Percentiles rank a stretch among this genome's conserved stretches.
Conservation (phyloP, 345 rosid species). For the Pseudoturritis turrita region DNA sequence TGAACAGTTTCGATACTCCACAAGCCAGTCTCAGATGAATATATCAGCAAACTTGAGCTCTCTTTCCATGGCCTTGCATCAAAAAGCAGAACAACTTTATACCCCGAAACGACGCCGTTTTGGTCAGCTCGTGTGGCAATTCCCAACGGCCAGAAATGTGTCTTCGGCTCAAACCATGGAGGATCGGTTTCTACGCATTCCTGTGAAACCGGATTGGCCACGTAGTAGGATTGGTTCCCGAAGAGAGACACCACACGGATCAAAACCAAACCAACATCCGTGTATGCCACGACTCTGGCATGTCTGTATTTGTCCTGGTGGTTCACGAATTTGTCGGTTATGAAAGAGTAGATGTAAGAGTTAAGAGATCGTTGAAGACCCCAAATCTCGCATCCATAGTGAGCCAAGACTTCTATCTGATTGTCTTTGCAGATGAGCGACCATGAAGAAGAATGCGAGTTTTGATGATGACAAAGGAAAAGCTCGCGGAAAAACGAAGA, state of each 20-base stretch:
- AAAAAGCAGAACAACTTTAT: not conserved
- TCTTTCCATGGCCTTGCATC: too few relatives aligned
- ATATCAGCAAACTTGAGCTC: not conserved
- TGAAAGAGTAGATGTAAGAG: not conserved
- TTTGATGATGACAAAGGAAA: not conserved
- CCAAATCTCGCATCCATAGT: not conserved
- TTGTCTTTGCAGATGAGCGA: not conserved
- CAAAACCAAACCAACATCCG: not conserved
- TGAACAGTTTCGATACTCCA: not conserved
- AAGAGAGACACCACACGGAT: not conserved
- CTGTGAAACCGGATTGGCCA: not conserved
- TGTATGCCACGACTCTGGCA: not conserved
- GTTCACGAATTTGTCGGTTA: not conserved
- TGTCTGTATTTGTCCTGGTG: too few relatives aligned
- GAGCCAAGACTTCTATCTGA: not conserved
- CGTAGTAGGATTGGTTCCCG: not conserved
- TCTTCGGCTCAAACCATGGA: too few relatives aligned
- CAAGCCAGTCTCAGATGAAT: not conserved
- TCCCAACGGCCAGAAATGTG: not conserved
- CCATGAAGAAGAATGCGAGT: not conserved
- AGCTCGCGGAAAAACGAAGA: not conserved
- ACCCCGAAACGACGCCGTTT: not conserved
- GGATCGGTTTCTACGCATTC: not conserved
- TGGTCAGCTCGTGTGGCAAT: not conserved
- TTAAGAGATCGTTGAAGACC: not conserved